Percentiles rank a stretch among this genome's conserved stretches.
phyloP scores from a whole-genome alignment of 73 alveolate species.

The Blepharisma japonicum region DNA sequence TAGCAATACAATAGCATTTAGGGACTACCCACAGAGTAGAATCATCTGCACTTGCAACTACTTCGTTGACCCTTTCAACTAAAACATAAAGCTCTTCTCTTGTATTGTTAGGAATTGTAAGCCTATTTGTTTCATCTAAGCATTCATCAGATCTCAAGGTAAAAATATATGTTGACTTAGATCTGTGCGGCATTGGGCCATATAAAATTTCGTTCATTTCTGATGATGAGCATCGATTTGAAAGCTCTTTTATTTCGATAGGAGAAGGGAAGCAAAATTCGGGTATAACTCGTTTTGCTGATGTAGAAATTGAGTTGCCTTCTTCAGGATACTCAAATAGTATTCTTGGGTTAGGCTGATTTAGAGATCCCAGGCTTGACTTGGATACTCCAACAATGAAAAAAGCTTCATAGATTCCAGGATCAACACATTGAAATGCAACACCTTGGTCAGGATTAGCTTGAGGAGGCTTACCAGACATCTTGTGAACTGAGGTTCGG shows the following conservation, averaged over 20 bases:
- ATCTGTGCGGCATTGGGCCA: background rate
- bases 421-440: background rate
- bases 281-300: background rate
- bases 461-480: constrained; percentile 5
- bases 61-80: background rate
- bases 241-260: background rate
- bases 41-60: background rate
- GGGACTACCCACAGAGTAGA: constrained; percentile 20
- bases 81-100: background rate
- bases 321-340: background rate
- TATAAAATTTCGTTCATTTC: constrained; percentile 22
- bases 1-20: constrained; percentile 15
- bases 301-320: background rate
- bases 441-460: constrained; percentile 15
- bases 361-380: background rate
- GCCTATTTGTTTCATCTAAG: background rate
- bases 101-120: background rate
- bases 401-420: background rate
- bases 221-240: constrained; percentile 5
- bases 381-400: background rate
- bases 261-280: constrained; percentile 25
- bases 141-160: constrained; percentile 23
- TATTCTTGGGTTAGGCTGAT: background rate
- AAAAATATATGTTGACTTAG: background rate
- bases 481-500: no score